A percentile compares a stretch with the other conserved stretches of the same genome.
phyloP scores from a whole-genome alignment of 2,329 filamentous ascomycete genomes.

The Alternaria arbusti region DNA sequence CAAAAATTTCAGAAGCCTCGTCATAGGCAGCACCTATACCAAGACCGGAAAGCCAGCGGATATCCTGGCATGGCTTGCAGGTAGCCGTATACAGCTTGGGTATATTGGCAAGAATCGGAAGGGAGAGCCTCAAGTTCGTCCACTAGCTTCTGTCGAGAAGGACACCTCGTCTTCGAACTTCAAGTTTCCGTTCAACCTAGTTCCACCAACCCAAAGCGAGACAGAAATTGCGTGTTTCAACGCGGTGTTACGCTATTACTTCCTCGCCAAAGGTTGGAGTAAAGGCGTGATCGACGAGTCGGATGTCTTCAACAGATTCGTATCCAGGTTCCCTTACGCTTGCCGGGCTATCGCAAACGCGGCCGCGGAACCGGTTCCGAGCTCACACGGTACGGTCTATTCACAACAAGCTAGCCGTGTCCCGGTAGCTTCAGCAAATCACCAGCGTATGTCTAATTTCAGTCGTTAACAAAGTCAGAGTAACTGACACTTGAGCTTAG shows the following conservation, averaged over 20 bases:
- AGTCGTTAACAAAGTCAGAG: neutral
- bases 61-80: neutral
- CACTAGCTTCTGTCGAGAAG: too few relatives aligned
- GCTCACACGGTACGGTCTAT: rapidly evolving
- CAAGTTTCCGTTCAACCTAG: neutral
- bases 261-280: neutral
- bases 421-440: neutral
- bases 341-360: neutral
- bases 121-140: too few relatives aligned
- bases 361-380: neutral
- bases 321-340: neutral
- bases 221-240: neutral
- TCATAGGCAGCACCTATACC: neutral
- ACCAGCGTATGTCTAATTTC: neutral
- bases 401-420: neutral
- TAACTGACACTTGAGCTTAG: neutral
- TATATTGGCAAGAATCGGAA: neutral
- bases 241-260: neutral
- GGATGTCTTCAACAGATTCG: neutral
- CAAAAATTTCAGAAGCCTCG: neutral
- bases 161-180: too few relatives aligned
- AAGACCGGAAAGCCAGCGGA: neutral
- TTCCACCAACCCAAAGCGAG: neutral
- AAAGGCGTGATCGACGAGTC: neutral
- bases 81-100: neutral